Conservation (phyloP, 176 grass and related monocot species). For the Tuctoria greenei region DNA sequence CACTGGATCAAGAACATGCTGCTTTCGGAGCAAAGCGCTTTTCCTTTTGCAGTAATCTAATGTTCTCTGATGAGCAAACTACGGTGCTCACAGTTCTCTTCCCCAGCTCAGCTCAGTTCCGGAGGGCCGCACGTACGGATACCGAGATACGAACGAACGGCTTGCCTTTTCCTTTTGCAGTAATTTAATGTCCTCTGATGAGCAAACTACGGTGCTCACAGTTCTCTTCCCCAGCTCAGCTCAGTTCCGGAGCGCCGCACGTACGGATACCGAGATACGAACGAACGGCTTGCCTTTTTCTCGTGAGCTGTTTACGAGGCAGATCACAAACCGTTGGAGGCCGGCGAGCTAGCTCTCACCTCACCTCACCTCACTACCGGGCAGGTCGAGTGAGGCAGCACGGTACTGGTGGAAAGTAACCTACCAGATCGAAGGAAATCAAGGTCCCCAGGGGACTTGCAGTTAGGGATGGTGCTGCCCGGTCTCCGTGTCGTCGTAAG, state of each 20-base stretch:
- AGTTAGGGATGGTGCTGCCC: neutral
- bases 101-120: neutral
- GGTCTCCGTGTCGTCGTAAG: neutral
- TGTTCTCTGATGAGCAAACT: neutral
- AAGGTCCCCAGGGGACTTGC: neutral
- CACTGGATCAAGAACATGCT: neutral
- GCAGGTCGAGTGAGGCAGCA: neutral
- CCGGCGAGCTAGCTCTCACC: no score
- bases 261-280: neutral
- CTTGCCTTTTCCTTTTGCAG: neutral
- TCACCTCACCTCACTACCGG: no score
- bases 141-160: constrained; percentile 1
- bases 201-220: neutral
- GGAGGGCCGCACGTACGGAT: neutral
- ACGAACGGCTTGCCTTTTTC: neutral
- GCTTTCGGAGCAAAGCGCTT: constrained; percentile 2
- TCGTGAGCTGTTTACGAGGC: constrained; percentile 12
- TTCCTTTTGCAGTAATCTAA: neutral
- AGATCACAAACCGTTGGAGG: neutral
- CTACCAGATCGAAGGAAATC: neutral
- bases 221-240: neutral
- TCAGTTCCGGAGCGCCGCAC: neutral
- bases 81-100: neutral
- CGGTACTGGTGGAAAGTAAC: neutral
- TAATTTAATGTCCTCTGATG: neutral